Conservation (phyloP, 257 asterid genomes). For the Solanum phureja region DNA sequence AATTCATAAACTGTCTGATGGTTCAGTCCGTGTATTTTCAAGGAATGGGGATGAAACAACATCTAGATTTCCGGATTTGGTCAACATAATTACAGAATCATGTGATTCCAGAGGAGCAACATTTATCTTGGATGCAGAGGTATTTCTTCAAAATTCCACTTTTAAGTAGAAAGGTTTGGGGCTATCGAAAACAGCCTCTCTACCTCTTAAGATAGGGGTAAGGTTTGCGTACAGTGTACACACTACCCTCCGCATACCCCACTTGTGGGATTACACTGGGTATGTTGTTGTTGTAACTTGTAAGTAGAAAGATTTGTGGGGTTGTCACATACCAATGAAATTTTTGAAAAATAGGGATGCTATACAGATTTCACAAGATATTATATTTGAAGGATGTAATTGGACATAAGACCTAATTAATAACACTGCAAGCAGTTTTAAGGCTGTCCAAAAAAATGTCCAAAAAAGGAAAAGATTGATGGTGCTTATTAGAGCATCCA, state of each 20-base stretch:
- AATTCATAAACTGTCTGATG: slow-evolving; percentile 62
- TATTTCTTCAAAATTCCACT: slow-evolving; percentile 13
- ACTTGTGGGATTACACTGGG: not conserved
- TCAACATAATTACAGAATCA: slow-evolving; percentile 44
- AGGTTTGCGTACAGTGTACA: not conserved
- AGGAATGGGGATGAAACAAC: slow-evolving; percentile 92
- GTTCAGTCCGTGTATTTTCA: slow-evolving; percentile 67
- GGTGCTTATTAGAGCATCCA: not conserved
- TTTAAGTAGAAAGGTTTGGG: not conserved
- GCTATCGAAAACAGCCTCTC: not conserved
- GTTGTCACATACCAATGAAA: not conserved
- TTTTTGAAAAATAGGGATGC: not conserved
- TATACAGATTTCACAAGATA: not conserved
- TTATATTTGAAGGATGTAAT: not conserved
- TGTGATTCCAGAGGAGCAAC: slow-evolving; percentile 33
- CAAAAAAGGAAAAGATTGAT: not conserved
- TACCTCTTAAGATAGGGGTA: not conserved
- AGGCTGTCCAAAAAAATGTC: too few relatives aligned
- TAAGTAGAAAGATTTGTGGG: not conserved
- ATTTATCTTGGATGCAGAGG: slow-evolving; percentile 88
- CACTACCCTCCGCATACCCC: not conserved
- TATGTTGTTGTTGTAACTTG: not conserved
- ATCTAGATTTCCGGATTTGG: slow-evolving; percentile 67
- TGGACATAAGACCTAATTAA: not conserved
- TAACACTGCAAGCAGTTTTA: not conserved